Percentiles rank a stretch among this genome's conserved stretches.
These are phyloP conservation scores for Plantago major DNA, from an alignment of 257 asterid species.

Conservation along the genomic window DNA sequence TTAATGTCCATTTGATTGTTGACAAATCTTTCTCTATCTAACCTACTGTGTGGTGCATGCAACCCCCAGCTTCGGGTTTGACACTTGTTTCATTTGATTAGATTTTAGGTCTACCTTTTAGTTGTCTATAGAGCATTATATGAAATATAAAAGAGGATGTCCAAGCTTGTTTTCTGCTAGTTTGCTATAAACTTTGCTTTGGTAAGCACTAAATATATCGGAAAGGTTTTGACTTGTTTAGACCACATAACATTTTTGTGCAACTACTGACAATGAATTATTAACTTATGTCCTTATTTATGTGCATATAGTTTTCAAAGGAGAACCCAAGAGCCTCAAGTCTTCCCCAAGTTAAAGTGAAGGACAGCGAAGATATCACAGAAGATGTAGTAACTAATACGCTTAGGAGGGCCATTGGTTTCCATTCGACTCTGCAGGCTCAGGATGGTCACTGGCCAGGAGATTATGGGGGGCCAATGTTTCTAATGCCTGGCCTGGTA, in stretches of 20 bases:
- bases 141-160: background rate
- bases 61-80: background rate
- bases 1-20: background rate
- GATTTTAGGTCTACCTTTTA: background rate
- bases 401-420: constrained; percentile 71
- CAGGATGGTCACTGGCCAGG: constrained; percentile 98
- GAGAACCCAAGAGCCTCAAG: constrained; percentile 43
- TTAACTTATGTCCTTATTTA: constrained; percentile 21
- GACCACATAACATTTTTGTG: background rate
- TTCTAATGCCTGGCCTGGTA: constrained; percentile 97
- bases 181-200: background rate
- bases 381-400: constrained; percentile 67
- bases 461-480: constrained; percentile 98
- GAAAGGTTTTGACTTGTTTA: background rate
- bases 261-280: background rate
- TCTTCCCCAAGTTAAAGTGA: constrained; percentile 71
- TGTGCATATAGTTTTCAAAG: constrained; percentile 63
- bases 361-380: constrained; percentile 65
- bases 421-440: constrained; percentile 82
- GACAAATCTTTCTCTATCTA: background rate
- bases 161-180: background rate
- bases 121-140: background rate
- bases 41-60: background rate
- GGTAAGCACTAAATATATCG: background rate
- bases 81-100: background rate